Evolutionary conservation across 805 yeast species (phyloP).

Genomic region (Metschnikowia rubicola): DNA sequence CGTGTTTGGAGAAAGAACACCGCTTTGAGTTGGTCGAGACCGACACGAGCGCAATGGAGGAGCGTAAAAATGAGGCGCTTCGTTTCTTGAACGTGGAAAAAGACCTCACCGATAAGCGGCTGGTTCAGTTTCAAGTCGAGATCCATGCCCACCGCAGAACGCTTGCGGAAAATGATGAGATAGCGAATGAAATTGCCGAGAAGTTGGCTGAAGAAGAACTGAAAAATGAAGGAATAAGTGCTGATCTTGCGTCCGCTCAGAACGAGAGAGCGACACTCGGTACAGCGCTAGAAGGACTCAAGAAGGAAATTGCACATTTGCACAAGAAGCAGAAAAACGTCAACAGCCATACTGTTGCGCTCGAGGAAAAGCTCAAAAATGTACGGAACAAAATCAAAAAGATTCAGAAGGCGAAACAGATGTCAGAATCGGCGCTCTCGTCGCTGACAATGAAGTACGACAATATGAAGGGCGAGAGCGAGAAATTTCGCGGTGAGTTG

Average conservation of each 20-base stretch:
- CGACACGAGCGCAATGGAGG: constrained; percentile 63
- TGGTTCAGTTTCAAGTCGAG: constrained; percentile 55
- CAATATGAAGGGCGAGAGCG: constrained; percentile 43
- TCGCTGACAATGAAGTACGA: constrained; percentile 47
- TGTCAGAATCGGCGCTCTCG: constrained; percentile 43
- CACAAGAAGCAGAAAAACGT: constrained; percentile 31
- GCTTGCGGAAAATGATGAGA: constrained; percentile 35
- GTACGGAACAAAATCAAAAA: constrained; percentile 56
- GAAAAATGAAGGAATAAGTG: constrained; percentile 35
- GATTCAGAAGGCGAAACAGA: constrained; percentile 49
- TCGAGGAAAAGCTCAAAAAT: constrained; percentile 76
- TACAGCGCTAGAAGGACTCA: constrained; percentile 14
- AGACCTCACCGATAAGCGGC: constrained; percentile 46
- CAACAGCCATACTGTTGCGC: constrained; percentile 55
- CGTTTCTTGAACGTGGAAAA: constrained; percentile 65
- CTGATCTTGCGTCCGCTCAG: constrained; percentile 32
- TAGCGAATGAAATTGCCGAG: constrained; percentile 38
- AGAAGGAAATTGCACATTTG: constrained; percentile 19
- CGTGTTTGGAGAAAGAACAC: constrained; percentile 75
- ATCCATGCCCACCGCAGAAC: constrained; percentile 38
- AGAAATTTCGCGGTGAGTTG: constrained; percentile 43
- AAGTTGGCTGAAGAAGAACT: constrained; percentile 42
- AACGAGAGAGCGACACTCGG: constrained; percentile 21
- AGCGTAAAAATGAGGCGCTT: constrained; percentile 69
- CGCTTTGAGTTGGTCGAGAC: constrained; percentile 76